phyloP scores from a whole-genome alignment of 345 rosid genomes.

The Mangifera indica region DNA sequence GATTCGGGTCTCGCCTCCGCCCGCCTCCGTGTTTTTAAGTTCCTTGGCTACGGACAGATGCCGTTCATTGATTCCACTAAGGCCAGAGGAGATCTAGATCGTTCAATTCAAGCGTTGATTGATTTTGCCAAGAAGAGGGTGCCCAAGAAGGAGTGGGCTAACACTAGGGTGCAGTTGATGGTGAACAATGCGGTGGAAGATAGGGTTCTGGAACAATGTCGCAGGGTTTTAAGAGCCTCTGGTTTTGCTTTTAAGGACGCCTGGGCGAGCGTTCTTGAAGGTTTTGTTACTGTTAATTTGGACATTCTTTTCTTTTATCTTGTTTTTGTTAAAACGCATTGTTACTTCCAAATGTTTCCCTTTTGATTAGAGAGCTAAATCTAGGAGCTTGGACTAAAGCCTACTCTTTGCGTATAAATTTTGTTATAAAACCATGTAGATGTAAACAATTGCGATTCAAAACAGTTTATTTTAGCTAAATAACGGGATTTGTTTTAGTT shows the following conservation, averaged over 20 bases:
- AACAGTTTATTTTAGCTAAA: too few relatives aligned
- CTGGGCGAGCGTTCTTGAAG: slow-evolving; percentile 42
- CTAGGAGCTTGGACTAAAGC: too few relatives aligned
- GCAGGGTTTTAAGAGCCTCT: slow-evolving; percentile 37
- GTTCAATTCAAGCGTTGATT: slow-evolving; percentile 28
- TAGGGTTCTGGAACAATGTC: slow-evolving; percentile 28
- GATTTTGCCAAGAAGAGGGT: slow-evolving; percentile 33
- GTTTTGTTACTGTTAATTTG: slow-evolving; percentile 9
- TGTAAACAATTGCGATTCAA: too few relatives aligned
- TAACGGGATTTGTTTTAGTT: too few relatives aligned
- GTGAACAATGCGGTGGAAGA: slow-evolving; percentile 24
- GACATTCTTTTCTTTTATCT: too few relatives aligned
- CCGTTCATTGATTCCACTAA: slow-evolving; percentile 31
- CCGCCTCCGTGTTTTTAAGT: slow-evolving; percentile 35
- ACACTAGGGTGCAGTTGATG: slow-evolving; percentile 35
- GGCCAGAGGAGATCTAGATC: slow-evolving; percentile 19
- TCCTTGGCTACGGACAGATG: slow-evolving; percentile 37
- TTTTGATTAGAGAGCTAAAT: too few relatives aligned
- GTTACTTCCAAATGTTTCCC: too few relatives aligned
- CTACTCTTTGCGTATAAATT: neutral
- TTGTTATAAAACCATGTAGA: neutral
- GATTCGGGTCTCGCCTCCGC: slow-evolving; percentile 25
- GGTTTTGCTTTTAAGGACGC: slow-evolving; percentile 42
- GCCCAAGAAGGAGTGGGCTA: slow-evolving; percentile 38
- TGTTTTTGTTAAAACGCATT: too few relatives aligned